Evolutionary conservation across 306 rosid genomes (phyloP).

Genomic region (Mimosa bimucronata): DNA sequence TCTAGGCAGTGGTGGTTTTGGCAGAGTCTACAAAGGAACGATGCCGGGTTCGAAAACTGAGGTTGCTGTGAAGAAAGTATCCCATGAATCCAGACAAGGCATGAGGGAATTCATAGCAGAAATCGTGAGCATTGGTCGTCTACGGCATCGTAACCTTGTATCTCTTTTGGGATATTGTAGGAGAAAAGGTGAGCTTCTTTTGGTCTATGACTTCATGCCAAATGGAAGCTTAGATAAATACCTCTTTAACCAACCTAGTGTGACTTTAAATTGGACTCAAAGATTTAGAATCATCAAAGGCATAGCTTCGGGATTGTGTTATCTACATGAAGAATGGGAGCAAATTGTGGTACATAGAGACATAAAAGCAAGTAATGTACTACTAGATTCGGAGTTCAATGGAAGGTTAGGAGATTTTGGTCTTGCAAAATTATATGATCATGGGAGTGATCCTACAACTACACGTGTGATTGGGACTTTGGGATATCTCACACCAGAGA

Average conservation of each 20-base stretch:
- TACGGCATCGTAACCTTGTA: slow-evolving; percentile 65
- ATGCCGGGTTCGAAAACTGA: too few species aligned
- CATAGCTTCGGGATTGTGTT: slow-evolving; percentile 55
- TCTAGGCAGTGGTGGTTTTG: too few species aligned
- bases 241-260: slow-evolving; percentile 41
- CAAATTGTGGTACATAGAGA: slow-evolving; percentile 76
- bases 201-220: slow-evolving; percentile 70
- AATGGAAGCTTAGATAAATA: slow-evolving; percentile 73
- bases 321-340: slow-evolving; percentile 71
- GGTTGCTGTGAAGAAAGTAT: too few species aligned
- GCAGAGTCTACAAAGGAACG: too few species aligned
- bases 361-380: slow-evolving; percentile 72
- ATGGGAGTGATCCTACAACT: slow-evolving; percentile 61
- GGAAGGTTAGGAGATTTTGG: slow-evolving; percentile 76
- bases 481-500: slow-evolving; percentile 75
- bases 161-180: slow-evolving; percentile 66
- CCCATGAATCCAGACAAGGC: slow-evolving; percentile 61
- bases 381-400: slow-evolving; percentile 58
- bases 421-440: slow-evolving; percentile 65
- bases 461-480: slow-evolving; percentile 74
- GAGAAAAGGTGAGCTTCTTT: slow-evolving; percentile 57
- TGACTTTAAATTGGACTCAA: slow-evolving; percentile 56
- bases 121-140: slow-evolving; percentile 63
- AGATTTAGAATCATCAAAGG: slow-evolving; percentile 50
- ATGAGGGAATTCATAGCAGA: slow-evolving; percentile 67